Evolutionary conservation across 129 eudicot genomes (phyloP), one percentile per base, ranked within the genome.

Genomic region (Ambrosia trifida): DNA sequence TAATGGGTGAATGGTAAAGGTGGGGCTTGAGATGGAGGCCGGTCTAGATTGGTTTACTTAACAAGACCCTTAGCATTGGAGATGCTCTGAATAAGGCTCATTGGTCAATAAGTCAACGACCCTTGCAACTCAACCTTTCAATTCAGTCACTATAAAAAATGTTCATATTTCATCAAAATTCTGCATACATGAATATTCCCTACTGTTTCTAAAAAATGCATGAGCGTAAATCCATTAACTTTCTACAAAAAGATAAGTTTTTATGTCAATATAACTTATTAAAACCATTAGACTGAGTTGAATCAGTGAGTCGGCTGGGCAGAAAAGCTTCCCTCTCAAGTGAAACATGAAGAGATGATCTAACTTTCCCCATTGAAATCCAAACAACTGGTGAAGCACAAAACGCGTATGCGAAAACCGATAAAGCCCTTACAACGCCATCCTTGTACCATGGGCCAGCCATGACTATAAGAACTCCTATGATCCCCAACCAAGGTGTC

Each of bases 361-460:
- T 28, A 19, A 85, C 60, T 58, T 70, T 93, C 13, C 66, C 83
- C 60, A 83, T 62, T n/a, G 96, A 62, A 52, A 49, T 41, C 89
- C 88, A 89, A 17, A 89, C 35, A 36, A 93, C 31, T 0, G 98
- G 98, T 6, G 96, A 73, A 59, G 75, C 78, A 73, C 95, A 93
- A 46, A 89, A 87, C 0, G 96, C 96, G 65, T 89, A 93, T 45
- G 74, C 88, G 30, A 89, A 89, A 17, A 87, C 83, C 2, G 85
- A 79, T 24, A 89, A 81, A 5, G 95, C 96, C 77, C 96, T 87
- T 53, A 83, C 86, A 20, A 93, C 84, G 1, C 98, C 98, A 70
- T 85, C 84, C 0, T 67, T 53, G 74, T 93, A 93, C 95, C 95
- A 85, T 2, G 98, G 96, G 68, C 62, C 85, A 24, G 95, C 98